These are phyloP conservation scores for Phialemonium atrogriseum DNA, from an alignment of 2,329 filamentous ascomycete genomes.

Conservation along the genomic window DNA sequence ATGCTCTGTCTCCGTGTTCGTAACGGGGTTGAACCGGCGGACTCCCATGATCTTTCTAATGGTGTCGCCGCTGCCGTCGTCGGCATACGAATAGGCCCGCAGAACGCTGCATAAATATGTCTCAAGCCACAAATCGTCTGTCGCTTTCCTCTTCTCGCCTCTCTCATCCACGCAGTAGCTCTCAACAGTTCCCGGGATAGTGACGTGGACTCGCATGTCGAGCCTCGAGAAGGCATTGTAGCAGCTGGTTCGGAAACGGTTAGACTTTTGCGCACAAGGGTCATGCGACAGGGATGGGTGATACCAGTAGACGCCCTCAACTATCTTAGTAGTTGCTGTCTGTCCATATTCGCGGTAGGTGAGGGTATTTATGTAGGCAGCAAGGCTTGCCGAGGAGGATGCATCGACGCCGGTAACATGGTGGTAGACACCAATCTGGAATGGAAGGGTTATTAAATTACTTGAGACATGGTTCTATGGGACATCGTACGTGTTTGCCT, in stretches of 20 bases:
- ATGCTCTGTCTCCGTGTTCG: constrained; percentile 96
- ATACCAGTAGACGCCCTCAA: constrained; percentile 93
- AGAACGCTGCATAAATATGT: constrained; percentile 95
- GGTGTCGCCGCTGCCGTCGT: constrained; percentile 86
- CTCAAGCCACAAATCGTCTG: constrained; percentile 92
- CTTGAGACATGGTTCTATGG: constrained; percentile 3
- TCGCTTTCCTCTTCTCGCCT: constrained; percentile 87
- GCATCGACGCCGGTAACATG: constrained; percentile 97
- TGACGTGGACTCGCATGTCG: constrained; percentile 97
- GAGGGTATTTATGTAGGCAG: constrained; percentile 96
- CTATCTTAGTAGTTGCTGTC: constrained; percentile 70
- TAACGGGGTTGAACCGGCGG: constrained; percentile 92
- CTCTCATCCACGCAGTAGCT: constrained; percentile 97
- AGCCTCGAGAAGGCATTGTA: constrained; percentile 99
- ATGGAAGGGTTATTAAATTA: constrained; percentile 6
- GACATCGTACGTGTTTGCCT: constrained; percentile 40
- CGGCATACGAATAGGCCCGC: constrained; percentile 91
- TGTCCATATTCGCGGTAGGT: constrained; percentile 84
- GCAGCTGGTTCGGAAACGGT: constrained; percentile 41
- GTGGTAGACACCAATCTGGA: constrained; percentile 84
- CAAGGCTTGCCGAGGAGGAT: constrained; percentile 91
- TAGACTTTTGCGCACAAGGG: neutral
- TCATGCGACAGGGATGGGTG: constrained; percentile 14
- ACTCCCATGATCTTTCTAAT: constrained; percentile 98
- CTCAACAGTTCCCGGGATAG: constrained; percentile 92